phyloP scores from a whole-genome alignment of 768 basidiomycete species.

The Russula sp. region DNA sequence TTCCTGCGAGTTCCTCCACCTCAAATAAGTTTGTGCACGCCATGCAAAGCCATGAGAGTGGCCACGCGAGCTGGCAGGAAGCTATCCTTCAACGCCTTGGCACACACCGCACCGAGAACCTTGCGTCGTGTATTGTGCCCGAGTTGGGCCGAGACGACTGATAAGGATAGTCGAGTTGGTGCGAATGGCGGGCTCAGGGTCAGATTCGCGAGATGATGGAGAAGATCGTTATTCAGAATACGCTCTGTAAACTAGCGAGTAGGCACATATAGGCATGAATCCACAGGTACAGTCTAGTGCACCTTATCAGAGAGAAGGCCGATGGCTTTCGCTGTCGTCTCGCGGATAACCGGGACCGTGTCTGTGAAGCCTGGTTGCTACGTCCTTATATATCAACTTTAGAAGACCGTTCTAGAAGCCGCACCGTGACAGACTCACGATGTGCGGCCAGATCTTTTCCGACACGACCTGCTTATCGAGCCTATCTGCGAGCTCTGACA shows the following conservation, averaged over 20 bases:
- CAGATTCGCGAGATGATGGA: conserved; percentile 86
- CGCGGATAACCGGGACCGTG: conserved; percentile 89
- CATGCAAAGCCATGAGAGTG: conserved; percentile 90
- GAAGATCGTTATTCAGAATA: conserved; percentile 92
- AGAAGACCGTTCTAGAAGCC: background rate
- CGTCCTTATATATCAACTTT: background rate
- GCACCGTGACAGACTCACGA: conserved; percentile 46
- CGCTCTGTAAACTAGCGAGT: conserved; percentile 71
- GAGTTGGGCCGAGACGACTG: conserved; percentile 77
- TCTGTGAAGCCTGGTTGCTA: conserved; percentile 96
- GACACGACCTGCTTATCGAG: conserved; percentile 79
- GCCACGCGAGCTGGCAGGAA: conserved; percentile 94
- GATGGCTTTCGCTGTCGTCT: conserved; percentile 88
- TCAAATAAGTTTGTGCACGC: conserved; percentile 90
- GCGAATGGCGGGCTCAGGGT: conserved; percentile 90
- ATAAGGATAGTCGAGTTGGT: conserved; percentile 97
- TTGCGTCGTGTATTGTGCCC: conserved; percentile 90
- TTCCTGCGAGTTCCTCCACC: conserved; percentile 78
- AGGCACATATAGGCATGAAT: background rate
- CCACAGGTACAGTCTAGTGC: conserved; percentile 4
- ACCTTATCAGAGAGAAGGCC: conserved; percentile 83
- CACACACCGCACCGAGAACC: conserved; percentile 94
- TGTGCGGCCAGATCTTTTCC: conserved; percentile 89
- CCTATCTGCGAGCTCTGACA: conserved; percentile 79
- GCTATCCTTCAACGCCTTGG: conserved; percentile 79